Percentiles rank a stretch among this genome's conserved stretches.
Conservation (phyloP, 2,329 filamentous ascomycete species). For the Colletotrichum lupini region DNA sequence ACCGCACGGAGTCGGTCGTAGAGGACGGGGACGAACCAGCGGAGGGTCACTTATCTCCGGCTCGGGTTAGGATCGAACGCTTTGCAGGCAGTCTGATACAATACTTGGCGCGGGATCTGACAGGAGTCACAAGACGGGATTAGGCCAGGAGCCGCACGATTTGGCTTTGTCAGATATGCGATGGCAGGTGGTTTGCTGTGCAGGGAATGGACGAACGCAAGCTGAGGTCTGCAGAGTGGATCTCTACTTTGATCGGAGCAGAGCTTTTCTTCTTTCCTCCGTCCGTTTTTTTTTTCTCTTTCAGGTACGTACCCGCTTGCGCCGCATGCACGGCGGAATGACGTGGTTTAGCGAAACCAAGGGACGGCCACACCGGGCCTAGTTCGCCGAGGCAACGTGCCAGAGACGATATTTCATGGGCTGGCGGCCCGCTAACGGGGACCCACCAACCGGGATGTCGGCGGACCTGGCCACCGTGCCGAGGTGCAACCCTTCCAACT, state of each 20-base stretch:
- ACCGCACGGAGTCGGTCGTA: conserved; percentile 8
- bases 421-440: conserved; percentile 11
- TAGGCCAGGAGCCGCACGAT: not conserved
- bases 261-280: not conserved
- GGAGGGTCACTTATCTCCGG: conserved; percentile 27
- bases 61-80: not conserved
- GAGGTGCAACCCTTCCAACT: conserved; percentile 27
- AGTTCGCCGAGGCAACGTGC: conserved; percentile 17
- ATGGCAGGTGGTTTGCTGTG: conserved; percentile 17
- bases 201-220: conserved; percentile 17
- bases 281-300: not conserved
- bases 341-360: conserved; percentile 11
- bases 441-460: conserved; percentile 17
- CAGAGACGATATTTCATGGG: conserved; percentile 4
- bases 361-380: conserved; percentile 11
- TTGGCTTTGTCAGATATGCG: conserved; percentile 15
- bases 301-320: conserved; percentile 12
- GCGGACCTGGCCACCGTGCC: conserved; percentile 25
- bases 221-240: not conserved
- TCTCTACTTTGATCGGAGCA: not conserved
- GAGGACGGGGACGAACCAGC: conserved; percentile 8
- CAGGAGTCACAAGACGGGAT: not conserved
- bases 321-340: conserved; percentile 16
- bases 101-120: not conserved
- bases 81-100: not conserved